Evolutionary conservation across 2,329 filamentous ascomycete species (phyloP).

Genomic region (Calonectria montana): DNA sequence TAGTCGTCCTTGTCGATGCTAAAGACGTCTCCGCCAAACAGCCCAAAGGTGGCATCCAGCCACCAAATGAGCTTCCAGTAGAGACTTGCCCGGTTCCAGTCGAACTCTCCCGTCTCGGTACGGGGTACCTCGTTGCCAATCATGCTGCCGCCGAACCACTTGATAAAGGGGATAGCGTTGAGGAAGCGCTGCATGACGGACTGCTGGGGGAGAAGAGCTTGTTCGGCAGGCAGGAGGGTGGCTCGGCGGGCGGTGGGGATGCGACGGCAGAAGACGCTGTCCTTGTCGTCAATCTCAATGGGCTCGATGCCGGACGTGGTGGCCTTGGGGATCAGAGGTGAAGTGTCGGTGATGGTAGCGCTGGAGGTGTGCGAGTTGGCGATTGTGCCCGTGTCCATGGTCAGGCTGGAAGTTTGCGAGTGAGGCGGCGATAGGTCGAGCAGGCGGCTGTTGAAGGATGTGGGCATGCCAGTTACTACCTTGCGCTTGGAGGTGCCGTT

Average conservation of each 20-base stretch:
- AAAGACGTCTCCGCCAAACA: constrained; percentile 70
- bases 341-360: constrained; percentile 55
- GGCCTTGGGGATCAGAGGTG: constrained; percentile 25
- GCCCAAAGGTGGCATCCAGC: constrained; percentile 67
- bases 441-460: constrained; percentile 51
- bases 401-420: constrained; percentile 65
- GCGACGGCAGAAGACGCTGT: constrained; percentile 65
- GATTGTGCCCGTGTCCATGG: constrained; percentile 67
- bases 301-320: constrained; percentile 40
- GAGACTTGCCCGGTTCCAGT: constrained; percentile 75
- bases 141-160: constrained; percentile 78
- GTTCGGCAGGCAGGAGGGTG: constrained; percentile 74
- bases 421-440: constrained; percentile 55
- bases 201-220: constrained; percentile 77
- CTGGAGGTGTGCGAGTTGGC: constrained; percentile 57
- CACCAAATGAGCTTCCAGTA: constrained; percentile 77
- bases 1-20: constrained; percentile 70
- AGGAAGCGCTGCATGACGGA: constrained; percentile 73
- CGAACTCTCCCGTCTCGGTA: constrained; percentile 80
- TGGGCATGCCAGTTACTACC: constrained; percentile 46
- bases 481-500: constrained; percentile 44
- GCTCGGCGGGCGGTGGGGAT: constrained; percentile 76
- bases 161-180: constrained; percentile 74
- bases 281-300: constrained; percentile 45
- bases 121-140: constrained; percentile 82